Evolutionary conservation across 1,139 yeast species (phyloP).

Genomic region (Suhomyces kunorum): DNA sequence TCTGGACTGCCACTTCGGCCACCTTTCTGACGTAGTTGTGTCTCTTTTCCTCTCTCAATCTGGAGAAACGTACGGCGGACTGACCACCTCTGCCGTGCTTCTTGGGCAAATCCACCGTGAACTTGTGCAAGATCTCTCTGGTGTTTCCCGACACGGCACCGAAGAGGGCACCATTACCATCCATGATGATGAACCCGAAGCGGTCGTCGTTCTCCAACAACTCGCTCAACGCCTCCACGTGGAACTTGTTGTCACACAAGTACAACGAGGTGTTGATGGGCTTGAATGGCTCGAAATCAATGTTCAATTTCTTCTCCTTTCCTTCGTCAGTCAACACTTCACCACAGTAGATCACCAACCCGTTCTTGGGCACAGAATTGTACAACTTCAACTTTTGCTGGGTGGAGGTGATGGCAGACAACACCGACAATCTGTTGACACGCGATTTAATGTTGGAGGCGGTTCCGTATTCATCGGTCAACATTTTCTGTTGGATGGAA

Average conservation of each 20-base stretch:
- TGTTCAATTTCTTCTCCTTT: constrained; percentile 90
- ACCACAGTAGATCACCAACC: constrained; percentile 96
- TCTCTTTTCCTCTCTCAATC: constrained; percentile 98
- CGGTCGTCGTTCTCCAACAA: constrained; percentile 91
- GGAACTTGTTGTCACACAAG: constrained; percentile 96
- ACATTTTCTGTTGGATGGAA: constrained; percentile 82
- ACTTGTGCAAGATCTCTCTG: constrained; percentile 92
- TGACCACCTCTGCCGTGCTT: constrained; percentile 99
- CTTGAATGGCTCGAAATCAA: constrained; percentile 96
- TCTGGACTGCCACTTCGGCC: constrained; percentile 97
- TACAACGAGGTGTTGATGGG: constrained; percentile 96
- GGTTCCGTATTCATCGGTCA: constrained; percentile 98
- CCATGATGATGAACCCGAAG: constrained; percentile 97
- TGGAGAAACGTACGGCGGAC: constrained; percentile 97
- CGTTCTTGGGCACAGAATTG: constrained; percentile 87
- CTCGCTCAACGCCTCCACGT: constrained; percentile 94
- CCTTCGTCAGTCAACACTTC: constrained; percentile 97
- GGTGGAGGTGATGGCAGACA: constrained; percentile 95
- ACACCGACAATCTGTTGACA: constrained; percentile 90
- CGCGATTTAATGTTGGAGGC: constrained; percentile 97
- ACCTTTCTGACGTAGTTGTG: constrained; percentile 98
- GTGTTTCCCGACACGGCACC: constrained; percentile 98
- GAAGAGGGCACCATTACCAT: constrained; percentile 96
- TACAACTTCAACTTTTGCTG: constrained; percentile 93
- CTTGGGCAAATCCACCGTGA: constrained; percentile 95